Evolutionary conservation across 768 basidiomycete species (phyloP), one percentile per base, ranked within the genome.

Genomic region (Lentinula sp.): DNA sequence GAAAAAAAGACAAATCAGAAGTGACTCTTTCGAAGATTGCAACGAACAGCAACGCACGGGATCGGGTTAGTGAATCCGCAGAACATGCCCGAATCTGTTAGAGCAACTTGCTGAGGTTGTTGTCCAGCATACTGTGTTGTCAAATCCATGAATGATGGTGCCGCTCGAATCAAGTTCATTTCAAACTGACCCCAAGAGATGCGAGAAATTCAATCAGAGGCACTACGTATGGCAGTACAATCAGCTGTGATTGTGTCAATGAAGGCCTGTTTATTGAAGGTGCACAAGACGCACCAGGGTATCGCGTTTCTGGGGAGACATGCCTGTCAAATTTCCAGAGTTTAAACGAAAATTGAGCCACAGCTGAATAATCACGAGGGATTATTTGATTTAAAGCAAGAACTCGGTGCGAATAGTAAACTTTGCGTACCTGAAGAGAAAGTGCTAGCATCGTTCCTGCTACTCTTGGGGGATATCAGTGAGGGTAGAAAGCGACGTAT

Each of bases 381-480:
- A 28, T 28, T 2, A 28, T 28, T 28, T 3, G 28, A 28, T 28
- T 3, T 0, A 28, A 28, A 3, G 28, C 28, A 28, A 28, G 28
- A 28, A 28, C 28, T 28, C 2, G 3, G 28, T 28, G 28, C 3
- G 28, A 3, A 28, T 3, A 28, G 28, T 28, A 3, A 28, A 28
- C 28, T 28, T 28, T 28, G 23, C 63, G 9, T 33, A 64, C 63
- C 18, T 61, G 60, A 45, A 60, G 42, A 32, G 60, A 43, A 20
- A 64, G 51, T 18, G 63, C 53, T 4, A 64, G 56, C 8, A 56
- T 64, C 18, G 60, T 52, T 50, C 63, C 63, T n/a, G 63, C 59
- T n/a, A 59, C 60, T 46, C 63, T 64, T 23, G 15, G 7, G 39
- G 43, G 6, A 53, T 20, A 28, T 18, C 18, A 54, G 33, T 43